Base-by-base conservation (phyloP, 306 rosid genomes). In the Cercis canadensis region DNA sequence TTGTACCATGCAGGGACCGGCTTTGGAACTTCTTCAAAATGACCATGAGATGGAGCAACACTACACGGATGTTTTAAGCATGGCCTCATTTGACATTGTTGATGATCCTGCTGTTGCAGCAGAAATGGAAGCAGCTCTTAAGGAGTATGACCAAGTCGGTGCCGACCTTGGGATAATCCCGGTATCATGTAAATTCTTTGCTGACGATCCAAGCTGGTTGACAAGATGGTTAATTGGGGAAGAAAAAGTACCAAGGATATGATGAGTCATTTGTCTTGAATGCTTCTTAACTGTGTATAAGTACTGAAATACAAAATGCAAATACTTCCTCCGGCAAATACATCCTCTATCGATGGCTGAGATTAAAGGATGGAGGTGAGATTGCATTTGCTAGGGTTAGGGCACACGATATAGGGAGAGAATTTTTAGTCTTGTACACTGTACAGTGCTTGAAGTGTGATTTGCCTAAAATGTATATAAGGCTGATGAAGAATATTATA, bases 131-230 rank as follows among this genome's bases (percentile, higher is more conserved):
- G 89, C 84, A 57, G 89, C 97, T 76, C 86, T 94, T 33, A 80
- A 91, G 63, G 96, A 84, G 78, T 86, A 86, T 49, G 84, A 89
- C 47, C 91, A 83, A 60, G 88, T 94, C 29, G 97, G 96, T 45
- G 75, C 84, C 18, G 98, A 89, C 85, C 91, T 94, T 11, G 98
- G 91, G 70, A 86, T 87, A 83, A 81, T 85, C 52, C 98, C 98
- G 33, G 57, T 56, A 31, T 67, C 94, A 6, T 84, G 95, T 70
- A 90, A 77, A 79, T 87, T 70, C 74, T 77, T 83, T 54, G 89
- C 92, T 4, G 86, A 81, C 64, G 96, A 94, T 77, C 92, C 96
- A 11, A 90, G 96, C 71, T 94, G 98, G 98, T 77, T 94, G 89
- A 82, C 97, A 0, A 83, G 96, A 75, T 89, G 92, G 92, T 84